phyloP scores from a whole-genome alignment of 345 rosid species.

The Linum lewisii region DNA sequence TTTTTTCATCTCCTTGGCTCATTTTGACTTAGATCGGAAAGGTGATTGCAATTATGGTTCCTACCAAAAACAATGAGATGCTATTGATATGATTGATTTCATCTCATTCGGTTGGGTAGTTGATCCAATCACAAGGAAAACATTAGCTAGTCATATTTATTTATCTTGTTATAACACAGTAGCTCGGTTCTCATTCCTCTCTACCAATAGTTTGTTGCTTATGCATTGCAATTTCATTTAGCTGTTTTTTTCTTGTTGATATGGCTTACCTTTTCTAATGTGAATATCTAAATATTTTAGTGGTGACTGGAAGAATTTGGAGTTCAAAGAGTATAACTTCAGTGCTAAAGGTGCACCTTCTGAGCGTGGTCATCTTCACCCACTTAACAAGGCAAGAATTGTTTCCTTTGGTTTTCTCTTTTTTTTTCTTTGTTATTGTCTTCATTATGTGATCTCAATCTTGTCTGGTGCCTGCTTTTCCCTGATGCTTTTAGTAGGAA shows the following conservation, averaged over 20 bases:
- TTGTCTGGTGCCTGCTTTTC: background rate
- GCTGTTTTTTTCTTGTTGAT: slow-evolving; percentile 1
- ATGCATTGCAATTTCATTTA: slow-evolving; percentile 5
- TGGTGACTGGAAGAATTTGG: slow-evolving; percentile 78
- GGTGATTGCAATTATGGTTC: too few relatives aligned
- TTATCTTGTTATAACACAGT: too few relatives aligned
- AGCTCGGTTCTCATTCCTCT: background rate
- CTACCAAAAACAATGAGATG: too few relatives aligned
- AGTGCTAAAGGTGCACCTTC: slow-evolving; percentile 78
- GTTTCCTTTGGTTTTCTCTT: background rate
- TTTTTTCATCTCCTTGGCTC: too few relatives aligned
- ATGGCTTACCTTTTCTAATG: slow-evolving; percentile 7
- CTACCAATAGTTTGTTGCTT: background rate
- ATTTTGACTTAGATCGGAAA: too few relatives aligned
- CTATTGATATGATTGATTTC: too few relatives aligned
- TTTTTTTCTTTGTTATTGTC: slow-evolving; percentile 1
- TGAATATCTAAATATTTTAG: slow-evolving; percentile 28
- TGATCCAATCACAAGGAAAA: background rate
- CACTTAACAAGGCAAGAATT: slow-evolving; percentile 70
- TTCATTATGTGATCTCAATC: too few relatives aligned
- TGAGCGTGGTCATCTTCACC: slow-evolving; percentile 90
- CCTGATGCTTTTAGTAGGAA: background rate
- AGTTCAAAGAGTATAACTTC: slow-evolving; percentile 88
- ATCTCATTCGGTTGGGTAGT: too few relatives aligned
- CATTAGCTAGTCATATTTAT: background rate